Evolutionary conservation across 768 basidiomycete species (phyloP).

Genomic region (Saitozyma podzolica): DNA sequence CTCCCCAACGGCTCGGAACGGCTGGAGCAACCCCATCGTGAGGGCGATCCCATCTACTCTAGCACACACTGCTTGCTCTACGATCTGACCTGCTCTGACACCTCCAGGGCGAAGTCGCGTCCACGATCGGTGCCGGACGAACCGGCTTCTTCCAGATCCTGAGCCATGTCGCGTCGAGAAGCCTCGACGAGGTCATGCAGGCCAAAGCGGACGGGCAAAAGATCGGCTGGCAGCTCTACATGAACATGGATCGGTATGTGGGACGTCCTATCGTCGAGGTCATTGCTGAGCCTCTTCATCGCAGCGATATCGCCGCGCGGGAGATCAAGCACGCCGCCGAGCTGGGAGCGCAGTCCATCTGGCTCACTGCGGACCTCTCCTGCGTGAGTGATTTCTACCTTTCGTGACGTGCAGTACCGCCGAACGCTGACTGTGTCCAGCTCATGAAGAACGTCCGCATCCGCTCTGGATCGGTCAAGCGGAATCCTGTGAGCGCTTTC

Average conservation of each 20-base stretch:
- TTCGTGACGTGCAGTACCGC: no score
- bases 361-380: constrained; percentile 47
- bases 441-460: constrained; percentile 16
- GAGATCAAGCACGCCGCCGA: constrained; percentile 44
- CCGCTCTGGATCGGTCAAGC: constrained; percentile 25
- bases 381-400: constrained; percentile 19
- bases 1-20: constrained; percentile 65
- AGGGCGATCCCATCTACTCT: not conserved
- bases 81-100: no score
- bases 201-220: constrained; percentile 32
- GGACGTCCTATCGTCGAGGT: not conserved
- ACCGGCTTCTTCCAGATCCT: constrained; percentile 40
- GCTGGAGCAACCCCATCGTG: constrained; percentile 26
- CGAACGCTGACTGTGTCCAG: no score
- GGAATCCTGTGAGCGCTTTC: constrained; percentile 25
- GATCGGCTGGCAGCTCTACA: constrained; percentile 45
- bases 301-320: constrained; percentile 28
- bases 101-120: constrained; percentile 36
- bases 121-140: constrained; percentile 32
- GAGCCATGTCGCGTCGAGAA: constrained; percentile 40
- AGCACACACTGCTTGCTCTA: no score
- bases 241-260: constrained; percentile 26
- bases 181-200: constrained; percentile 40
- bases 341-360: constrained; percentile 44
- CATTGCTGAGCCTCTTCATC: not conserved